phyloP scores from a whole-genome alignment of 73 alveolate genomes.

The Diophrys appendiculata region DNA sequence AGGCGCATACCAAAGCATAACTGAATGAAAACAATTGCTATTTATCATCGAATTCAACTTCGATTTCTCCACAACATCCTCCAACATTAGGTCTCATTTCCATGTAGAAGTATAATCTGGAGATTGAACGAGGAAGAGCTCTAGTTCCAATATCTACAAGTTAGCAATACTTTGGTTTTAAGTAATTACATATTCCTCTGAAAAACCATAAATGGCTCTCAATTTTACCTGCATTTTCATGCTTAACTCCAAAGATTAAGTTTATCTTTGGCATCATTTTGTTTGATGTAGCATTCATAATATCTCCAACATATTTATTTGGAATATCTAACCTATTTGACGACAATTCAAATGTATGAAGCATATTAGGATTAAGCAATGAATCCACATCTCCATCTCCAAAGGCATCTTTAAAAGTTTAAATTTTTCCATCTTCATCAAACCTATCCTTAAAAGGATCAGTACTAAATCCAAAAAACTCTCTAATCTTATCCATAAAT shows the following conservation, averaged over 20 bases:
- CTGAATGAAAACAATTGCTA: background rate
- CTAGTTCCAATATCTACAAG: slow-evolving; percentile 56
- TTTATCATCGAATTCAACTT: slow-evolving; percentile 44
- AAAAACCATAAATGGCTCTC: slow-evolving; percentile 55
- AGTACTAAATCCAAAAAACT: background rate
- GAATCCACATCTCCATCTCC: background rate
- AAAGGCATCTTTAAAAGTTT: background rate
- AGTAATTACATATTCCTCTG: slow-evolving; percentile 46
- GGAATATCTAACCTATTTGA: background rate
- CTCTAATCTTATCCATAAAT: background rate
- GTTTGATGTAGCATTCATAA: background rate
- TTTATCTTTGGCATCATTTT: slow-evolving; percentile 27
- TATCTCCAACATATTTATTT: background rate
- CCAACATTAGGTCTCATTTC: slow-evolving; percentile 33
- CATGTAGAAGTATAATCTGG: slow-evolving; percentile 15
- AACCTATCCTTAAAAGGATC: background rate
- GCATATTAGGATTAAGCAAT: background rate
- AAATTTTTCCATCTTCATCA: too few relatives aligned
- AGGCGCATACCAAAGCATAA: slow-evolving; percentile 30
- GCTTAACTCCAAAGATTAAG: slow-evolving; percentile 51
- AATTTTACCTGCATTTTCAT: slow-evolving; percentile 47
- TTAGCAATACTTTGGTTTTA: slow-evolving; percentile 47
- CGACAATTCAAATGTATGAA: background rate
- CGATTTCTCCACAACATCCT: slow-evolving; percentile 62
- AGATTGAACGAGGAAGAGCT: slow-evolving; percentile 41